These are phyloP conservation scores for Scopulariopsis brevicaulis DNA, from an alignment of 2,329 filamentous ascomycete species.

Conservation along the genomic window DNA sequence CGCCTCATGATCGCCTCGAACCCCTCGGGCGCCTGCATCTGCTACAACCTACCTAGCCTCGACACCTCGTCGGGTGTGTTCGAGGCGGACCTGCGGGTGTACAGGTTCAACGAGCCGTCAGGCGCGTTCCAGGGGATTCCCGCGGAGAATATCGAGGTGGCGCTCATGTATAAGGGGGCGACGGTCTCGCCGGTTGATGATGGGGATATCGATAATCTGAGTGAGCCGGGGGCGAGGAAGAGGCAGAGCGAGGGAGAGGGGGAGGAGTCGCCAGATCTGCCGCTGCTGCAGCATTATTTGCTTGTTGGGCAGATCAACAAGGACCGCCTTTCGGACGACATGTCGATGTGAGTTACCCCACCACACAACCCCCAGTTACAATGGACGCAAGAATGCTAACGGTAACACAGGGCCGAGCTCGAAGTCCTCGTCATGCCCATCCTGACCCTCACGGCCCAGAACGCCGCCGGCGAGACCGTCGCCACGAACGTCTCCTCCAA, in stretches of 20 bases:
- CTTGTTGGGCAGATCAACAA: conserved; percentile 59
- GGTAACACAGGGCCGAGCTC: conserved; percentile 34
- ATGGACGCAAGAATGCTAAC: conserved; percentile 8
- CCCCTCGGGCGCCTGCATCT: conserved; percentile 66
- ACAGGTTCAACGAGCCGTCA: conserved; percentile 50
- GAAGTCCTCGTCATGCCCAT: conserved; percentile 55
- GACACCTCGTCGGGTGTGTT: conserved; percentile 59
- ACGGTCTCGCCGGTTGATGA: conserved; percentile 31
- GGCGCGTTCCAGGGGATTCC: conserved; percentile 40
- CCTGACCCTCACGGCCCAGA: conserved; percentile 53
- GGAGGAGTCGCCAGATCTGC: conserved; percentile 4
- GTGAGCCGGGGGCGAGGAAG: background rate
- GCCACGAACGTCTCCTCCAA: conserved; percentile 56
- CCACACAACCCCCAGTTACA: background rate
- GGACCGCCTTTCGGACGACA: conserved; percentile 36
- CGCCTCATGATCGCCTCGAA: conserved; percentile 50
- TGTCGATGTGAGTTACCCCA: conserved; percentile 45
- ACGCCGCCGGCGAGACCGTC: conserved; percentile 36
- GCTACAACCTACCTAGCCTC: conserved; percentile 69
- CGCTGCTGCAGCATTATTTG: conserved; percentile 49
- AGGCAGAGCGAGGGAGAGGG: conserved; percentile 10
- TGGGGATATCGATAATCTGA: background rate
- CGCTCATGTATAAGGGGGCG: conserved; percentile 41
- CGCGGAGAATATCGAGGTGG: conserved; percentile 40
- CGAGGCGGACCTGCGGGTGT: conserved; percentile 66